Evolutionary conservation across 1,284 basidiomycete genomes (phyloP).

Genomic region (Vanrija sp.): DNA sequence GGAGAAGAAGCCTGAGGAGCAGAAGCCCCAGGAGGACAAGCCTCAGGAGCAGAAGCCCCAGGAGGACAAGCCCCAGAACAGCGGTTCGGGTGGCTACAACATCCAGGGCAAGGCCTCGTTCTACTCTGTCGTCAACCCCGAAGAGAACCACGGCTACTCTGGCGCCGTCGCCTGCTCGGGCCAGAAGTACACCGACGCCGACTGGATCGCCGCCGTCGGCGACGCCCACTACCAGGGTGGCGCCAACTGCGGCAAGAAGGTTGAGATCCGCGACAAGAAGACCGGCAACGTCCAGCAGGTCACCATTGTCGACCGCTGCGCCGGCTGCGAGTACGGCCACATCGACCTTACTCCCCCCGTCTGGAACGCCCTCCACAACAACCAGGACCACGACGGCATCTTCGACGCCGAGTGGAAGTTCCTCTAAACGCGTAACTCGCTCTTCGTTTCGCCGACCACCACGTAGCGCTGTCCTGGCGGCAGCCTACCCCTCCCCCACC

Average conservation of each 20-base stretch:
- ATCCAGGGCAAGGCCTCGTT: background rate
- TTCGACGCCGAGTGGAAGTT: slow-evolving; percentile 3
- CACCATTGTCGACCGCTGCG: slow-evolving; percentile 2
- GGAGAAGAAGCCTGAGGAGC: too few species aligned
- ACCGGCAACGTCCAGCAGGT: background rate
- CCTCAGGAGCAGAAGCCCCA: too few species aligned
- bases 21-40: too few species aligned
- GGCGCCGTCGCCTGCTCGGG: too few species aligned
- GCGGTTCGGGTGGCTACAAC: too few species aligned
- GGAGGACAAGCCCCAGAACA: too few species aligned
- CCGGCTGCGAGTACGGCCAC: slow-evolving; percentile 2
- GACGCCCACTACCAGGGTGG: background rate
- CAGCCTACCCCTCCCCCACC: too few species aligned
- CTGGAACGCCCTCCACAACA: slow-evolving; percentile 2
- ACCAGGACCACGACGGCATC: background rate
- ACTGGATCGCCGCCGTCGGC: too few species aligned
- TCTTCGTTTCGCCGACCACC: too few species aligned
- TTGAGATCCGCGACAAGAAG: background rate
- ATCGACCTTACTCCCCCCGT: slow-evolving; percentile 1
- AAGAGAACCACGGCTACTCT: background rate
- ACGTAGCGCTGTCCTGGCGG: too few species aligned
- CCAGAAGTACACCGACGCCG: too few species aligned
- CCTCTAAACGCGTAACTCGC: background rate
- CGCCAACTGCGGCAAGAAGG: background rate
- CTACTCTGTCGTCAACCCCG: background rate